Conservation (phyloP, 768 basidiomycete genomes). For the Rhizopogon rudus region DNA sequence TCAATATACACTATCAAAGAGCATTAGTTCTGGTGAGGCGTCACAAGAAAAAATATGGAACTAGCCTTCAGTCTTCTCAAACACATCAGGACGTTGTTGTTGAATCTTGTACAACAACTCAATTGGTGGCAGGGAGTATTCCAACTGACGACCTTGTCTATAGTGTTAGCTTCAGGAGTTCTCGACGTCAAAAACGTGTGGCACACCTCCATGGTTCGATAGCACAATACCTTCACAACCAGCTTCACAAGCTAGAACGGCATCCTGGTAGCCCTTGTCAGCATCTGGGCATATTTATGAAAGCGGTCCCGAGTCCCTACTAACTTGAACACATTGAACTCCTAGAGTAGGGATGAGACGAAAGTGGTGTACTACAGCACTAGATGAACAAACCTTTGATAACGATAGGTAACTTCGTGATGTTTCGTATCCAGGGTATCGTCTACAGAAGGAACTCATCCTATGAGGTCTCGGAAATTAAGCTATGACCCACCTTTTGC, state of each 20-base stretch:
- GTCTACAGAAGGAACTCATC: conserved; percentile 36
- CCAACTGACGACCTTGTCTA: conserved; percentile 62
- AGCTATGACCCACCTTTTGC: conserved; percentile 44
- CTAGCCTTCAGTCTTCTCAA: conserved; percentile 64
- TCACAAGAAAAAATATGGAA: neutral
- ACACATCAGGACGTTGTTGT: conserved; percentile 68
- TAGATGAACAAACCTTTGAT: conserved; percentile 52
- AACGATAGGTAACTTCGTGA: conserved; percentile 67
- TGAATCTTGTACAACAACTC: conserved; percentile 75
- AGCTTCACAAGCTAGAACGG: conserved; percentile 74
- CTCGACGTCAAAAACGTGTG: neutral
- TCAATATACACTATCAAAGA: conserved; percentile 71
- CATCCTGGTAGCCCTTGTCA: conserved; percentile 52
- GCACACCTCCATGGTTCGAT: conserved; percentile 84
- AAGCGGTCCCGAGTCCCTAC: neutral
- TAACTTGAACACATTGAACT: conserved; percentile 69
- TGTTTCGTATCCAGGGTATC: conserved; percentile 69
- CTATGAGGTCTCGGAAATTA: neutral
- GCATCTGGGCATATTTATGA: neutral
- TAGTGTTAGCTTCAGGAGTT: neutral
- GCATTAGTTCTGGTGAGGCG: conserved; percentile 4
- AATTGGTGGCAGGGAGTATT: conserved; percentile 73
- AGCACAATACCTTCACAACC: conserved; percentile 87
- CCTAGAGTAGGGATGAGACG: conserved; percentile 33
- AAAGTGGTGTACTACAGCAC: neutral